A percentile compares a stretch with the other conserved stretches of the same genome.
phyloP scores from a whole-genome alignment of 495 filamentous ascomycete species.

The Talaromyces borbonicus region DNA sequence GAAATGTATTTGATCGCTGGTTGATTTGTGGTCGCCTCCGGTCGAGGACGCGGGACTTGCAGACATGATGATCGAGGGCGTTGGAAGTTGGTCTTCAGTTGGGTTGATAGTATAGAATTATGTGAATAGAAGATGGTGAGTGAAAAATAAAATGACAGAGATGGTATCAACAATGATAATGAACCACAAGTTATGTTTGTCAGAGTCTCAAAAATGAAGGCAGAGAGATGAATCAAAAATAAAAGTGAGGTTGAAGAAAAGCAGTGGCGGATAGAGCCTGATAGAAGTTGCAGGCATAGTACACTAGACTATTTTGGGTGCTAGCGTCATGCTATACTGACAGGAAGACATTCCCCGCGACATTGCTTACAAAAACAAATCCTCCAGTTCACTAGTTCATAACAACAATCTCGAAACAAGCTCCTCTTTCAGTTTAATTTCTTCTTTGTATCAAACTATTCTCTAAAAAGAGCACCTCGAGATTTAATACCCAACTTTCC shows the following conservation, averaged over 20 bases:
- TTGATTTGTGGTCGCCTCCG: slow-evolving; percentile 44
- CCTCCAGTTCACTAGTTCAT: neutral
- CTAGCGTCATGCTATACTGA: neutral
- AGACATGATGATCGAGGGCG: slow-evolving; percentile 34
- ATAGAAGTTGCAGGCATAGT: neutral
- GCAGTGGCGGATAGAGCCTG: neutral
- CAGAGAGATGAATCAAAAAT: neutral
- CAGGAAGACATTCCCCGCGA: neutral
- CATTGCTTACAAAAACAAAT: slow-evolving; percentile 1
- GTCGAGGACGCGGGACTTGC: slow-evolving; percentile 51
- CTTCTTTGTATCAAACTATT: too few relatives aligned
- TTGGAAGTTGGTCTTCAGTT: too few relatives aligned
- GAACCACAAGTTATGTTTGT: too few relatives aligned
- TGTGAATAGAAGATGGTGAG: too few relatives aligned
- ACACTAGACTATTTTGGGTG: neutral
- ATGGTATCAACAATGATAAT: too few relatives aligned
- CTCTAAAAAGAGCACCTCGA: too few relatives aligned
- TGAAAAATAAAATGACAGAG: too few relatives aligned
- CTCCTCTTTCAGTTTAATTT: too few relatives aligned
- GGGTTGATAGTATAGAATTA: too few relatives aligned
- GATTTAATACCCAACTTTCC: neutral
- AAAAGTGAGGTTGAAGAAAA: neutral
- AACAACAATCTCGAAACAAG: neutral
- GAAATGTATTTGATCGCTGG: slow-evolving; percentile 76
- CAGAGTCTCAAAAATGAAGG: neutral